These are phyloP conservation scores for Podospora pseudocomata DNA, from an alignment of 495 filamentous ascomycete species.

Conservation along the genomic window DNA sequence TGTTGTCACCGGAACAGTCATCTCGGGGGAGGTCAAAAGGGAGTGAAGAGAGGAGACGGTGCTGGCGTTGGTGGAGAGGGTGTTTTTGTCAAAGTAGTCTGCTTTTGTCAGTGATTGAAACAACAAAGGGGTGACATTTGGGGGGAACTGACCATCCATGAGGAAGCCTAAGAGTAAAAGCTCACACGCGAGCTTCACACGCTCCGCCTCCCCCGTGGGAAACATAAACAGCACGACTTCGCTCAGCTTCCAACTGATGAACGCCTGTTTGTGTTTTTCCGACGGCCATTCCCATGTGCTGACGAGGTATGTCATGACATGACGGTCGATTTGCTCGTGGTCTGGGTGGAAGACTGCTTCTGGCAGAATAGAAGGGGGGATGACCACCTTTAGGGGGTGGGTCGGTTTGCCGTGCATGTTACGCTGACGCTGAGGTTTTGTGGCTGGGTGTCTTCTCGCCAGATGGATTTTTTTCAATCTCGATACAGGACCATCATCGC, in stretches of 20 bases:
- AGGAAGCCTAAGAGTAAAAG: slow-evolving; percentile 26
- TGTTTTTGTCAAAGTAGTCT: slow-evolving; percentile 22
- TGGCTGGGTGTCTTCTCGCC: no score
- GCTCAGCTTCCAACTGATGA: slow-evolving; percentile 24
- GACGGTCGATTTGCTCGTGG: slow-evolving; percentile 20
- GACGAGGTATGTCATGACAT: slow-evolving; percentile 25
- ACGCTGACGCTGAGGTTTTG: no score
- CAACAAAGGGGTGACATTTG: neutral
- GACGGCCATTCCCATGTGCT: slow-evolving; percentile 25
- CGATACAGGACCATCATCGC: no score
- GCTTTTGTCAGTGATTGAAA: neutral
- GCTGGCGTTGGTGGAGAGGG: slow-evolving; percentile 12
- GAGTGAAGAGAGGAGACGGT: slow-evolving; percentile 14
- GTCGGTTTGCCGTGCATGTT: neutral
- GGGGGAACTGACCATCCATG: slow-evolving; percentile 21
- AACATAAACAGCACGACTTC: slow-evolving; percentile 27
- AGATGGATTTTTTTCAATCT: no score
- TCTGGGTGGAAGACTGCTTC: slow-evolving; percentile 17
- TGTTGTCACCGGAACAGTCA: slow-evolving; percentile 8
- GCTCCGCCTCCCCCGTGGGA: slow-evolving; percentile 21
- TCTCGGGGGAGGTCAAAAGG: slow-evolving; percentile 16
- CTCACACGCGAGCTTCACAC: slow-evolving; percentile 24
- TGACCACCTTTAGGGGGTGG: slow-evolving; percentile 17
- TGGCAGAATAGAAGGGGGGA: slow-evolving; percentile 12
- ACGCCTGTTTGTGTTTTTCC: slow-evolving; percentile 19